Conservation (phyloP, 768 basidiomycete species). For the Fistulinella prunicolor region DNA sequence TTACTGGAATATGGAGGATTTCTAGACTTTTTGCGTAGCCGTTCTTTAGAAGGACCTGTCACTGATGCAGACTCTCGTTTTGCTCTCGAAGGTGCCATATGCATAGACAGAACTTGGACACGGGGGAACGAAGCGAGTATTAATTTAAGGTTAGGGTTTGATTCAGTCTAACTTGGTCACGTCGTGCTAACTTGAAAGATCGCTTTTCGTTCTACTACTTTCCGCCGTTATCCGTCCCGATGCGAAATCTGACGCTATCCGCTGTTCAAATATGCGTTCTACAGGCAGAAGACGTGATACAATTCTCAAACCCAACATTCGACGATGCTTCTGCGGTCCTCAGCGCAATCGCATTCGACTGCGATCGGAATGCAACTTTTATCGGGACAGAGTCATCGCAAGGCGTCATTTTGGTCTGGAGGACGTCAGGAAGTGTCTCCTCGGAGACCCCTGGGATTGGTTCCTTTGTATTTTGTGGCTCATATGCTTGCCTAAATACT, state of each 20-base stretch:
- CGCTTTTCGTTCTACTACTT: too few species aligned
- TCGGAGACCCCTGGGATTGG: constrained; percentile 8
- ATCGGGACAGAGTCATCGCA: constrained; percentile 58
- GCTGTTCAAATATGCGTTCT: constrained; percentile 24
- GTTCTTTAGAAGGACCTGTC: constrained; percentile 14
- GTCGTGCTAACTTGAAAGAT: too few species aligned
- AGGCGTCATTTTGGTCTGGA: constrained; percentile 61
- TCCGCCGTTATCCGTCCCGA: constrained; percentile 18
- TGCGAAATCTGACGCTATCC: constrained; percentile 58
- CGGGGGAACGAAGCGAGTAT: too few species aligned
- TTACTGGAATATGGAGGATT: constrained; percentile 14
- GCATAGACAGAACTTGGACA: too few species aligned
- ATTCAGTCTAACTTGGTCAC: too few species aligned
- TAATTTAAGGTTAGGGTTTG: constrained; percentile 18
- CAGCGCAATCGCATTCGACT: constrained; percentile 52
- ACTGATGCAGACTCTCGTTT: constrained; percentile 1
- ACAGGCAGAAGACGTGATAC: constrained; percentile 11
- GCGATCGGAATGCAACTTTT: constrained; percentile 61
- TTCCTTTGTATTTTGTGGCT: constrained; percentile 25
- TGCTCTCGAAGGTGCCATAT: constrained; percentile 17
- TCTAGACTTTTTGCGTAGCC: constrained; percentile 10
- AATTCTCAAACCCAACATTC: constrained; percentile 14
- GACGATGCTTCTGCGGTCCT: constrained; percentile 34
- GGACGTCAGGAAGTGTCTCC: constrained; percentile 17
- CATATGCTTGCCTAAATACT: constrained; percentile 16